Evolutionary conservation across 768 basidiomycete species (phyloP).

Genomic region (Leucogyrophana mollusca): DNA sequence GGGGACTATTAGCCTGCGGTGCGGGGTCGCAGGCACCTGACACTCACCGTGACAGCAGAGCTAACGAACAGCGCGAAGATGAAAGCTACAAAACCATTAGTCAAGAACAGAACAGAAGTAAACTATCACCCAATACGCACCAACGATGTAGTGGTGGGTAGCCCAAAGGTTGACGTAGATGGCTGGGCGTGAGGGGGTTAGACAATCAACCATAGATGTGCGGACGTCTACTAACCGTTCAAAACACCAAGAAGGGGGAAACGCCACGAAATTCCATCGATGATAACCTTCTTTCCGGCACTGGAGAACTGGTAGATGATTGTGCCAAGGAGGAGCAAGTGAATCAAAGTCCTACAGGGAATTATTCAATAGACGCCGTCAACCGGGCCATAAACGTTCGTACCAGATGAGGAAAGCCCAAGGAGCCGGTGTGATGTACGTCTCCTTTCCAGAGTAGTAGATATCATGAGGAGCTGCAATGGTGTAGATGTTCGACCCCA

Average conservation of each 20-base stretch:
- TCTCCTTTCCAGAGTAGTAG: constrained; percentile 76
- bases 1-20: constrained; percentile 43
- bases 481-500: constrained; percentile 90
- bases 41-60: constrained; percentile 54
- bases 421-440: constrained; percentile 91
- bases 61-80: constrained; percentile 86
- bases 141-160: constrained; percentile 66
- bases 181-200: constrained; percentile 26
- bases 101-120: constrained; percentile 18
- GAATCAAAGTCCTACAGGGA: constrained; percentile 72
- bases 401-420: constrained; percentile 93
- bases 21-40: constrained; percentile 1
- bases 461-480: constrained; percentile 71
- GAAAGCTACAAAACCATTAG: constrained; percentile 73
- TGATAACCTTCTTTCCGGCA: constrained; percentile 69
- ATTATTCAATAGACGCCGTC: constrained; percentile 7
- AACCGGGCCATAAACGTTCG: constrained; percentile 11
- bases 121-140: constrained; percentile 29
- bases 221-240: constrained; percentile 37
- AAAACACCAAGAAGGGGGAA: constrained; percentile 86
- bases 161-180: constrained; percentile 90
- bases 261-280: constrained; percentile 90
- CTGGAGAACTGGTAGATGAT: constrained; percentile 89
- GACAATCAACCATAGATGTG: no score
- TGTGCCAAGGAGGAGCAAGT: constrained; percentile 87